Evolutionary conservation across 331 rosid genomes (phyloP).

Genomic region (Malus hybrid): DNA sequence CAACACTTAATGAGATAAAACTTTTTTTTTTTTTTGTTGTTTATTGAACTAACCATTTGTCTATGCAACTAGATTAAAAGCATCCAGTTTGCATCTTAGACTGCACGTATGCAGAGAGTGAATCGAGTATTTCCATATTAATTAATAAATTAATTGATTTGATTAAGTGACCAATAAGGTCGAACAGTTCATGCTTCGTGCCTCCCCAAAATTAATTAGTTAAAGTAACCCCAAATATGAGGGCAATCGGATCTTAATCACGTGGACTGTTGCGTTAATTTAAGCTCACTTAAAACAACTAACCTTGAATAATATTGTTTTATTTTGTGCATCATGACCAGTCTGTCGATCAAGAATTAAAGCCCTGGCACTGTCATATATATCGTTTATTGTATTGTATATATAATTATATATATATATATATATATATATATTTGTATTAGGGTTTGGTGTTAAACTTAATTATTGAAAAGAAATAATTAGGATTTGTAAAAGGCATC

Average conservation of each 20-base stretch:
- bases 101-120: background rate
- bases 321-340: background rate
- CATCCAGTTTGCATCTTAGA: background rate
- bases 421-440: no score
- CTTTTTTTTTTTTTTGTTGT: background rate
- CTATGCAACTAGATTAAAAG: background rate
- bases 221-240: background rate
- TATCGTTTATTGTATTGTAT: background rate
- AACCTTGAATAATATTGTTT: background rate
- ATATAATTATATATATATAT: no score
- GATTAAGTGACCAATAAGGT: background rate
- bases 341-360: background rate
- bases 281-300: background rate
- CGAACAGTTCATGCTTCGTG: background rate
- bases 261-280: background rate
- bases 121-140: background rate
- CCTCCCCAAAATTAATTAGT: background rate
- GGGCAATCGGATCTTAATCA: constrained; percentile 6
- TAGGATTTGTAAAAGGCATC: constrained; percentile 7
- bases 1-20: no score
- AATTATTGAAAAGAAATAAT: background rate
- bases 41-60: background rate
- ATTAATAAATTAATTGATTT: background rate
- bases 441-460: background rate
- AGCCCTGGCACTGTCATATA: background rate